Evolutionary conservation across 1,139 yeast genomes (phyloP).

Genomic region (Nakaseomyces delphensis): DNA sequence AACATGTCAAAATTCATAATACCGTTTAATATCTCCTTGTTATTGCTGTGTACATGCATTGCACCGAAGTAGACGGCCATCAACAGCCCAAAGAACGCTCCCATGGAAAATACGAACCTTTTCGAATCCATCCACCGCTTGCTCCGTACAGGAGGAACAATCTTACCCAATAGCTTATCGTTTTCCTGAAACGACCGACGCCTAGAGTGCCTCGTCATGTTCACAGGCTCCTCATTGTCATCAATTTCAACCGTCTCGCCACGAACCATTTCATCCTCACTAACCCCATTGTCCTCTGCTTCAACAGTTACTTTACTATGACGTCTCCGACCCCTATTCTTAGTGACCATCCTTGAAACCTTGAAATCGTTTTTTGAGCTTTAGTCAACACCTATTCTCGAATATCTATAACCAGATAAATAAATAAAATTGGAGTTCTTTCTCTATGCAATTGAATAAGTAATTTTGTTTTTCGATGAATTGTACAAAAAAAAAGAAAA

Average conservation of each 20-base stretch:
- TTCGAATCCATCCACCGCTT: slow-evolving; percentile 31
- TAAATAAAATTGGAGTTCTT: background rate
- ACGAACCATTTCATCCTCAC: background rate
- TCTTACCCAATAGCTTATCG: background rate
- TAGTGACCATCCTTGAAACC: background rate
- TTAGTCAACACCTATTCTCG: too few relatives aligned
- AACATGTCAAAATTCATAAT: slow-evolving; percentile 47
- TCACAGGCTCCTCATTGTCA: slow-evolving; percentile 3
- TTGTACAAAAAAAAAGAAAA: background rate
- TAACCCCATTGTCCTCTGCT: background rate
- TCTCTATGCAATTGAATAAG: too few relatives aligned
- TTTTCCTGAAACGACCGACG: background rate
- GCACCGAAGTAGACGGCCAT: slow-evolving; percentile 57
- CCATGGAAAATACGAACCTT: slow-evolving; percentile 38
- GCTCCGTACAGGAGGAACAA: background rate
- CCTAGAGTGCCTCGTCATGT: slow-evolving; percentile 1
- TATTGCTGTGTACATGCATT: slow-evolving; percentile 22
- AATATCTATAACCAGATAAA: too few relatives aligned
- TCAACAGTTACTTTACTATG: slow-evolving; percentile 1
- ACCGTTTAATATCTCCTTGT: slow-evolving; percentile 37
- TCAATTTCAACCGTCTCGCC: slow-evolving; percentile 5
- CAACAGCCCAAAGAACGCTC: slow-evolving; percentile 62
- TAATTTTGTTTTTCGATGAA: too few relatives aligned
- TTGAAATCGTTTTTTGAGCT: background rate
- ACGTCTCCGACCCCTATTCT: slow-evolving; percentile 2